Conservation (phyloP, 192 early-diverging fungal species). For the Entrophospora sp. region DNA sequence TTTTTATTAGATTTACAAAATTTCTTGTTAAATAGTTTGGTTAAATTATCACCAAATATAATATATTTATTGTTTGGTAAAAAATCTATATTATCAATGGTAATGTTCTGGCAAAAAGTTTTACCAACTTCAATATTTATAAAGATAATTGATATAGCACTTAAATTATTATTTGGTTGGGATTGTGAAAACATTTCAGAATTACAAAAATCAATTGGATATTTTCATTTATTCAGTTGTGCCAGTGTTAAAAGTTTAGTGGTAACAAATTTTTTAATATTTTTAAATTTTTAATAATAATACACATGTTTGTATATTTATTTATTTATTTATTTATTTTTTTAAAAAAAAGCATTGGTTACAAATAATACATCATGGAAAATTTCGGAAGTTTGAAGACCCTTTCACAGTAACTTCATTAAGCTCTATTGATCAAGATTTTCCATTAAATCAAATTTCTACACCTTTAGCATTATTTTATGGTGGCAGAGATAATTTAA, state of each 20-base stretch:
- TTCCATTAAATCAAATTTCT: constrained; percentile 70
- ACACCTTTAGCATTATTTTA: constrained; percentile 87
- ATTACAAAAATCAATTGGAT: constrained; percentile 66
- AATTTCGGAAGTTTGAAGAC: constrained; percentile 92
- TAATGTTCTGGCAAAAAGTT: constrained; percentile 78
- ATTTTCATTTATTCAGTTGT: constrained; percentile 84
- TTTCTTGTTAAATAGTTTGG: constrained; percentile 67
- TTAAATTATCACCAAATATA: constrained; percentile 75
- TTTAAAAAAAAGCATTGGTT: constrained; percentile 65
- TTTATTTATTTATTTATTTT: background rate
- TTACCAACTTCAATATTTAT: constrained; percentile 66
- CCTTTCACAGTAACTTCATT: constrained; percentile 40
- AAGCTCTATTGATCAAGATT: constrained; percentile 42
- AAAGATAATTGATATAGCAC: constrained; percentile 58
- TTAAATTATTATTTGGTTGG: constrained; percentile 83
- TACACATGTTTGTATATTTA: constrained; percentile 10
- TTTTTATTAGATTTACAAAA: constrained; percentile 57
- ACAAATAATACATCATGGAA: constrained; percentile 80
- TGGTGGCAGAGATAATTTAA: constrained; percentile 77
- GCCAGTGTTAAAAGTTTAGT: constrained; percentile 85
- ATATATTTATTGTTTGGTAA: constrained; percentile 86
- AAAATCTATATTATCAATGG: constrained; percentile 64
- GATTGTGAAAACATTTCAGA: constrained; percentile 51
- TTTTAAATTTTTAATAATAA: background rate
- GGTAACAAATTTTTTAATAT: constrained; percentile 22